A percentile compares a stretch with the other conserved stretches of the same genome.
Conservation (phyloP, 306 rosid species). For the Prosopis cineraria region DNA sequence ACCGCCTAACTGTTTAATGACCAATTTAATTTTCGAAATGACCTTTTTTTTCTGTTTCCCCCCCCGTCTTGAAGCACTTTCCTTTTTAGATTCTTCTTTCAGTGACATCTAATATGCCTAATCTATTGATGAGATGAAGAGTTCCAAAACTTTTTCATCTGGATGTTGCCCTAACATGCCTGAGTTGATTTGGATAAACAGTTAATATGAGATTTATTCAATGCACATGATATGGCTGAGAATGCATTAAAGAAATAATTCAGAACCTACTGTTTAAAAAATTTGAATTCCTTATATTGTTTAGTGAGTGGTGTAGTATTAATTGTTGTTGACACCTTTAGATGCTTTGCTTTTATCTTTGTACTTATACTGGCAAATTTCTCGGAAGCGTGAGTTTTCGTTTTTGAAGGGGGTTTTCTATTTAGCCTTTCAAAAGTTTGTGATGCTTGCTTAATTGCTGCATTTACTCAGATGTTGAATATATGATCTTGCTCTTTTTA, state of each 20-base stretch:
- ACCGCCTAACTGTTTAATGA: no score
- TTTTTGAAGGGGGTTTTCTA: not conserved
- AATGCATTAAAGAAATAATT: not conserved
- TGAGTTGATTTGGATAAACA: not conserved
- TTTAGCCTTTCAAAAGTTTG: not conserved
- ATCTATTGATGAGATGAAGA: not conserved
- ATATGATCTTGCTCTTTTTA: constrained; percentile 24
- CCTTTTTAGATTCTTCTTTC: not conserved
- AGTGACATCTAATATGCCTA: not conserved
- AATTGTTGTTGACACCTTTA: not conserved
- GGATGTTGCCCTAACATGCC: not conserved
- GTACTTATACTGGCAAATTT: not conserved
- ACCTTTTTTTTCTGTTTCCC: no score
- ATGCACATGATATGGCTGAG: not conserved
- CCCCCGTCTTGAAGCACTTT: no score
- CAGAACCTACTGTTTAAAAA: not conserved
- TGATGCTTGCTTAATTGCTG: not conserved
- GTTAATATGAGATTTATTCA: not conserved
- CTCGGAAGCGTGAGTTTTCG: not conserved
- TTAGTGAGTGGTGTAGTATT: not conserved
- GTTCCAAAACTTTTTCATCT: not conserved
- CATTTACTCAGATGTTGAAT: constrained; percentile 12
- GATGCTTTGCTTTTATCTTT: not conserved
- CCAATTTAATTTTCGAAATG: no score
- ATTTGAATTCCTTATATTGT: not conserved